Evolutionary conservation across 129 eudicot genomes (phyloP), one percentile per base, ranked within the genome.

Genomic region (Smallanthus sonchifolius): DNA sequence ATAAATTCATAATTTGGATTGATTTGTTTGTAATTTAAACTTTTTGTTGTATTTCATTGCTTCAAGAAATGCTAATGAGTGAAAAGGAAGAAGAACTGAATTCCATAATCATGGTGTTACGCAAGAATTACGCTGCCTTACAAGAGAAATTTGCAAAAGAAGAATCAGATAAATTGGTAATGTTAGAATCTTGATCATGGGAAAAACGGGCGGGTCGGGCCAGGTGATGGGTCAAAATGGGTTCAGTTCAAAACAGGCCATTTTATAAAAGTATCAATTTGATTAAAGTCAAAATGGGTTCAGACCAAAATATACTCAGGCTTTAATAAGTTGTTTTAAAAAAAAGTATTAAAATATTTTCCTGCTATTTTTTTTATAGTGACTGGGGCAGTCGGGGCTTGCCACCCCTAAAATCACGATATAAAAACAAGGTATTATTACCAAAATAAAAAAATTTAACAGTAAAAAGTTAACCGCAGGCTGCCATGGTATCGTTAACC

Each of bases 61-160:
- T 66, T 77, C 61, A 81, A 95, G 99, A 91, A 80, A 62, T 60
- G 72, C 56, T 82, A 59, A 91, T 86, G 95, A 75, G 76, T 77
- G 81, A 73, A 11, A 91, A 88, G 87, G 97, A 91, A 74, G 99
- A 95, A 67, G 97, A 95, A 42, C 62, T 95, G 67, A 91, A 91
- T 68, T 84, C 96, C 7, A 83, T 88, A 37, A 95, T 91, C 45
- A 73, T 83, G 84, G 97, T 87, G 76, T 68, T 91, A 75, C 85
- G 97, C 72, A 84, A 77, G 84, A 87, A 85, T 75, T 72, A 80
- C 65, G 75, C 81, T 0, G 76, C 81, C 30, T 70, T 91, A 65
- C 94, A 91, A 69, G 96, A 91, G 63, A 95, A 83, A 67, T 81
- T 78, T 42, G 71, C 77, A 3, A 85, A 88, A 80, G 99, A 87